These are phyloP conservation scores for Boletus eberwhitei DNA, from an alignment of 768 basidiomycete genomes.

Conservation along the genomic window DNA sequence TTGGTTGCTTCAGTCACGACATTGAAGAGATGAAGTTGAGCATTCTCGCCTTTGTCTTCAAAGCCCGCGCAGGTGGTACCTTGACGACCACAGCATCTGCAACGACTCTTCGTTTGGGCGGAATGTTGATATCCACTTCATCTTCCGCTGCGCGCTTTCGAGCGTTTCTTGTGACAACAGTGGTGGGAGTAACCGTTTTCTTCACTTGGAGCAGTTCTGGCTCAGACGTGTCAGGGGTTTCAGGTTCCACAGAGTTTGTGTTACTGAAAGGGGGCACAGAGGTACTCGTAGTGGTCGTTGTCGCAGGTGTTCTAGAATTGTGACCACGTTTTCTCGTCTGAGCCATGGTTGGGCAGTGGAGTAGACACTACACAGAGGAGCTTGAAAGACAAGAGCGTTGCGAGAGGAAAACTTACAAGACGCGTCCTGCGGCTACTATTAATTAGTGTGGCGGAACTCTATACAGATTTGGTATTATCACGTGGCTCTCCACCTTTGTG, in stretches of 20 bases:
- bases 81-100: conserved; percentile 25
- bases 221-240: conserved; percentile 55
- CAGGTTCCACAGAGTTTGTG: conserved; percentile 41
- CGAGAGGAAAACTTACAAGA: conserved; percentile 17
- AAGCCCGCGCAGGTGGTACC: conserved; percentile 4
- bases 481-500: conserved; percentile 18
- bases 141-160: conserved; percentile 37
- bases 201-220: conserved; percentile 16
- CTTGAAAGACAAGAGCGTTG: conserved; percentile 11
- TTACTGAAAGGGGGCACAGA: conserved; percentile 51
- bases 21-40: conserved; percentile 2
- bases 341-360: conserved; percentile 16
- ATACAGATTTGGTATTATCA: conserved; percentile 8
- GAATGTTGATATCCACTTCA: conserved; percentile 23
- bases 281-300: conserved; percentile 35
- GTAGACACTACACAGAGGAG: neutral
- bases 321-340: conserved; percentile 19
- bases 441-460: conserved; percentile 26
- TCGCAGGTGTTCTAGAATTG: conserved; percentile 19
- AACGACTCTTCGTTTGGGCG: conserved; percentile 35
- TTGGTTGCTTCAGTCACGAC: conserved; percentile 14
- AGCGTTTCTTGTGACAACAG: conserved; percentile 8
- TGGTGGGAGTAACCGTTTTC: neutral
- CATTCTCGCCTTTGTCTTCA: conserved; percentile 26
- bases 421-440: conserved; percentile 14